Conservation (phyloP, 805 yeast genomes). For the Pichia nakasei region DNA sequence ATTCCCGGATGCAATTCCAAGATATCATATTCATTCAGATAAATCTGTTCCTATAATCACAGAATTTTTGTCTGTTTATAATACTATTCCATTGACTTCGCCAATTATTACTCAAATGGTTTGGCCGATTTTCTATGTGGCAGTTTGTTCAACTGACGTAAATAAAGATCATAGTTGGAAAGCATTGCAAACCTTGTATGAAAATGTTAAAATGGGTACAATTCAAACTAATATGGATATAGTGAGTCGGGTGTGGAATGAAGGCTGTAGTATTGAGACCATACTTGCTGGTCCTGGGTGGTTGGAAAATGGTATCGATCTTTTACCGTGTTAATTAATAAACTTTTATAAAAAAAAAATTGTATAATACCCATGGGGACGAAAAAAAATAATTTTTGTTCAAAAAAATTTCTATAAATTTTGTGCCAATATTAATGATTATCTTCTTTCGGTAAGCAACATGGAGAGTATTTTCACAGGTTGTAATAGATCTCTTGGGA, state of each 20-base stretch:
- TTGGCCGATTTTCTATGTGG: conserved; percentile 49
- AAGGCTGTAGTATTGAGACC: conserved; percentile 34
- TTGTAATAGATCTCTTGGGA: conserved; percentile 58
- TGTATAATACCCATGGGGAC: background rate
- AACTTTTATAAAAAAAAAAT: background rate
- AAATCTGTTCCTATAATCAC: conserved; percentile 27
- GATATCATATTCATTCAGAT: conserved; percentile 13
- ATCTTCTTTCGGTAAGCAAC: background rate
- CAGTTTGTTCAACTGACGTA: conserved; percentile 29
- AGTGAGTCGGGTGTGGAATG: conserved; percentile 39
- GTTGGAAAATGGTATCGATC: conserved; percentile 44
- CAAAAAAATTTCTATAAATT: no score
- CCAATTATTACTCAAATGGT: conserved; percentile 54
- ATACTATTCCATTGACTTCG: conserved; percentile 35
- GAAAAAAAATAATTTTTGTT: no score
- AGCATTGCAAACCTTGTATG: conserved; percentile 35
- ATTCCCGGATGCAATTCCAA: conserved; percentile 9
- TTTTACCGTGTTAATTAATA: conserved; percentile 28
- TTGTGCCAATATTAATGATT: no score
- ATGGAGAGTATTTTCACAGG: conserved; percentile 60
- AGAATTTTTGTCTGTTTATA: conserved; percentile 42
- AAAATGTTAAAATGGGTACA: conserved; percentile 48
- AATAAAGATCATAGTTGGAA: conserved; percentile 26
- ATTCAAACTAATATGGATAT: conserved; percentile 34
- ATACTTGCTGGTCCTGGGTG: conserved; percentile 35